Base-by-base conservation (phyloP, 1,284 basidiomycete species). In the Ustilago xerochloae region DNA sequence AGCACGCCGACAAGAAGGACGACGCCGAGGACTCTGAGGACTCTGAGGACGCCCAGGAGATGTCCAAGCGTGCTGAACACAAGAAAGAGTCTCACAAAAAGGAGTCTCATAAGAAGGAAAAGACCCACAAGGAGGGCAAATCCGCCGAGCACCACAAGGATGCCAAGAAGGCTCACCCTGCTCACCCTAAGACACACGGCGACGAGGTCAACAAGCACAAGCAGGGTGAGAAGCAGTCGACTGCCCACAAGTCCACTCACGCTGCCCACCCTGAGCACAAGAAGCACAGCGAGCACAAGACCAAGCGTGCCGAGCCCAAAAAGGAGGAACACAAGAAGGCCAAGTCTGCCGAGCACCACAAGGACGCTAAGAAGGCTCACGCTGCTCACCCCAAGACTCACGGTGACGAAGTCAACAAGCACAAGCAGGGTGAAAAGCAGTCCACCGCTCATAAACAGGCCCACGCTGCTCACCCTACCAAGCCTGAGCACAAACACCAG, bases 401-500 rank as follows among this genome's bases (percentile, higher is more conserved):
- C 15, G 46, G 36, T 6, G 35, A 38, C 2, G 18, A 32, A 16
- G 47, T 43, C 3, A 51, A 56, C 26, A 29, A 55, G 20, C 22
- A 30, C 47, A 51, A 56, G 32, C 38, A 63, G 26, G 53, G 48
- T 12, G 32, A 30, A 8, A 56, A 63, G 51, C 49, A 52, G 32
- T 43, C 46, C 1, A 18, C 46, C 6, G 41, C 46, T 6, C 35
- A 62, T 29, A 54, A 55, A n/a, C 6, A 15, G 2, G 33, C n/a
- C 8, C 45, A 57, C 35, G 28, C 55, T 20, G 16, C 24, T 12
- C 33, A 39, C 43, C 26, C 30, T 10, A 29, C 33, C 32, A 43
- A 43, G 36, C 41, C 46, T 43, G 32, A 41, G 20, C 55, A 58
- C 24, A 61, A 68, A 51, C 22, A 57, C 16, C 38, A 55, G 60